Percentiles rank a stretch among this genome's conserved stretches.
Evolutionary conservation across 345 rosid genomes (phyloP).

Genomic region (Arabidopsis suecica): DNA sequence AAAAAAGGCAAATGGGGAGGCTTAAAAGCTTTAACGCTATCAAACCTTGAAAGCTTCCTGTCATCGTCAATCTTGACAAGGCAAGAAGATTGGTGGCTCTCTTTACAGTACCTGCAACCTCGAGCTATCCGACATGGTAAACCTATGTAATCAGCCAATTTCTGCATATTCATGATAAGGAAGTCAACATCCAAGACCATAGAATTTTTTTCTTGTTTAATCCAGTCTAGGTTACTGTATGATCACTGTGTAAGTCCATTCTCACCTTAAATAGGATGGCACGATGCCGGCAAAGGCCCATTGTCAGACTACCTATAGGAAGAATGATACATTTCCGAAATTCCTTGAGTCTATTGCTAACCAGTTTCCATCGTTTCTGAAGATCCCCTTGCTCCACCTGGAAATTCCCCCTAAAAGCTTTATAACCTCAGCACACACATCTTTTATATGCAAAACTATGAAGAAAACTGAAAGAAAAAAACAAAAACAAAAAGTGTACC

Average conservation of each 20-base stretch:
- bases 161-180: constrained; percentile 56
- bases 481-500: constrained; percentile 54
- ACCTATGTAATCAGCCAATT: constrained; percentile 92
- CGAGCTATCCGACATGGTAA: constrained; percentile 97
- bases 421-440: constrained; percentile 37
- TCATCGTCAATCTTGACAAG: constrained; percentile 90
- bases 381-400: constrained; percentile 85
- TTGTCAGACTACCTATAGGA: constrained; percentile 85
- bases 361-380: constrained; percentile 76
- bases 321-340: constrained; percentile 74
- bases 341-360: constrained; percentile 72
- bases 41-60: constrained; percentile 66
- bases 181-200: constrained; percentile 38
- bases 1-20: not conserved
- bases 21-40: constrained; percentile 16
- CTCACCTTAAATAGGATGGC: constrained; percentile 92
- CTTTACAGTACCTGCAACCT: constrained; percentile 88
- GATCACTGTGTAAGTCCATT: not conserved
- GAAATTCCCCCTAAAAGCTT: constrained; percentile 68
- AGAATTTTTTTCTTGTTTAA: not conserved
- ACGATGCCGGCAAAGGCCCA: constrained; percentile 94
- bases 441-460: constrained; percentile 4
- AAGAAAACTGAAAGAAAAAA: not conserved
- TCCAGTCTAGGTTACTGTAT: constrained; percentile 7
- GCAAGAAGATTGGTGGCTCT: constrained; percentile 89